A percentile compares a stretch with the other conserved stretches of the same genome.
phyloP scores from a whole-genome alignment of 1,139 yeast species.

The Yamadazyma oceani region DNA sequence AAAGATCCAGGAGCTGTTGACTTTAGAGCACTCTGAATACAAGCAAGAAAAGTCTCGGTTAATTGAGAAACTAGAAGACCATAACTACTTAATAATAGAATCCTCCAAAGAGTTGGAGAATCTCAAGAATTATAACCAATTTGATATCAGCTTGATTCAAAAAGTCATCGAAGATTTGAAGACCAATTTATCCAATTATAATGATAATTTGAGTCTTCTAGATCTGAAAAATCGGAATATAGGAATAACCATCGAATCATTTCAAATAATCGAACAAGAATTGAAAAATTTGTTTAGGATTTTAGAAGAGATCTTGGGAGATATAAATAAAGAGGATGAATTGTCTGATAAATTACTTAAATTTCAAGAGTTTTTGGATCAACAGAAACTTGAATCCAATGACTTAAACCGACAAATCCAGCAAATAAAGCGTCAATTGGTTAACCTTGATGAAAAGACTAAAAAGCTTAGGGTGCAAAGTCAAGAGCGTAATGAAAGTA shows the following conservation, averaged over 20 bases:
- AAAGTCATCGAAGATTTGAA: slow-evolving; percentile 58
- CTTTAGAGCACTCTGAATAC: slow-evolving; percentile 66
- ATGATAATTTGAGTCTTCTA: slow-evolving; percentile 36
- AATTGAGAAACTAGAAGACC: slow-evolving; percentile 56
- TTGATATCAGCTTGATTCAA: slow-evolving; percentile 59
- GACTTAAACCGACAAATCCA: slow-evolving; percentile 52
- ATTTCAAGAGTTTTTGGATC: slow-evolving; percentile 49
- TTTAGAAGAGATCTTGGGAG: slow-evolving; percentile 59
- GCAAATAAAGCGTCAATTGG: slow-evolving; percentile 53
- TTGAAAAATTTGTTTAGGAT: slow-evolving; percentile 50
- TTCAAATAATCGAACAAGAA: slow-evolving; percentile 57
- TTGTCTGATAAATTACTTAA: slow-evolving; percentile 39
- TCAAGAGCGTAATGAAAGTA: slow-evolving; percentile 43
- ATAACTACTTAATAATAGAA: slow-evolving; percentile 53
- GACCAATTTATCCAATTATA: slow-evolving; percentile 45
- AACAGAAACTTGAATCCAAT: slow-evolving; percentile 41
- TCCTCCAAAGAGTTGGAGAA: slow-evolving; percentile 59
- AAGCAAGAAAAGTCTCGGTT: slow-evolving; percentile 60
- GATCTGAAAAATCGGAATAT: slow-evolving; percentile 54
- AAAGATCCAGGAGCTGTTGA: slow-evolving; percentile 60
- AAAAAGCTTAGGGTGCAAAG: slow-evolving; percentile 50
- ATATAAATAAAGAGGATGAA: slow-evolving; percentile 47
- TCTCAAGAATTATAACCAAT: slow-evolving; percentile 58
- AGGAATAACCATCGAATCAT: slow-evolving; percentile 57
- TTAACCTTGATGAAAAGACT: slow-evolving; percentile 54